Evolutionary conservation across 2,329 filamentous ascomycete species (phyloP).

Genomic region (Elsinoe ampelina): DNA sequence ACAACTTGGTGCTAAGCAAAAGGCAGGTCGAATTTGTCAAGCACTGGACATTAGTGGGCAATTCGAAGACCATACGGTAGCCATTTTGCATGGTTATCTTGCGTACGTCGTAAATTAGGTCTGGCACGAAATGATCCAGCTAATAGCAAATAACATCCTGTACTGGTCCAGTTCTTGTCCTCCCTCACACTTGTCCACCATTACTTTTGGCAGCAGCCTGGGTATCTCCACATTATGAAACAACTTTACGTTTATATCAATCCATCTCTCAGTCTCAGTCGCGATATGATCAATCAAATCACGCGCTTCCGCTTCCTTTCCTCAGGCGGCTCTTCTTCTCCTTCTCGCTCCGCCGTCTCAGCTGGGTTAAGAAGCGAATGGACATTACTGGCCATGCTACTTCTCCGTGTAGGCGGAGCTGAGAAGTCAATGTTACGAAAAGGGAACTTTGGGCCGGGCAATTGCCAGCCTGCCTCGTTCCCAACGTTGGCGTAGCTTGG

Average conservation of each 20-base stretch:
- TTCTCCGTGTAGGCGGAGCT: conserved; percentile 55
- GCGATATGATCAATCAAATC: conserved; percentile 27
- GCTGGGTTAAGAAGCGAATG: conserved; percentile 59
- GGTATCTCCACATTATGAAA: conserved; percentile 1
- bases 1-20: too few relatives aligned
- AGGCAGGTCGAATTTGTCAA: too few relatives aligned
- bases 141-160: too few relatives aligned
- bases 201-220: background rate
- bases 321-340: conserved; percentile 52
- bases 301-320: conserved; percentile 54
- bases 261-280: background rate
- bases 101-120: too few relatives aligned
- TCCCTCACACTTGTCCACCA: too few relatives aligned
- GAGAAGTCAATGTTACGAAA: conserved; percentile 43
- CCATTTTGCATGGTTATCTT: too few relatives aligned
- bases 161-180: too few relatives aligned
- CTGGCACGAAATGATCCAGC: too few relatives aligned
- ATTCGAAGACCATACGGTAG: too few relatives aligned
- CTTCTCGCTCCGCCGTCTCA: conserved; percentile 56
- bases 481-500: conserved; percentile 39
- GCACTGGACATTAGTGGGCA: too few relatives aligned
- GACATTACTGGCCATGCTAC: conserved; percentile 63
- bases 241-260: background rate
- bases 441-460: conserved; percentile 42
- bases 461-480: conserved; percentile 47